Base-by-base conservation (phyloP, 2,329 filamentous ascomycete species). In the Calcarisporium arbuscula region DNA sequence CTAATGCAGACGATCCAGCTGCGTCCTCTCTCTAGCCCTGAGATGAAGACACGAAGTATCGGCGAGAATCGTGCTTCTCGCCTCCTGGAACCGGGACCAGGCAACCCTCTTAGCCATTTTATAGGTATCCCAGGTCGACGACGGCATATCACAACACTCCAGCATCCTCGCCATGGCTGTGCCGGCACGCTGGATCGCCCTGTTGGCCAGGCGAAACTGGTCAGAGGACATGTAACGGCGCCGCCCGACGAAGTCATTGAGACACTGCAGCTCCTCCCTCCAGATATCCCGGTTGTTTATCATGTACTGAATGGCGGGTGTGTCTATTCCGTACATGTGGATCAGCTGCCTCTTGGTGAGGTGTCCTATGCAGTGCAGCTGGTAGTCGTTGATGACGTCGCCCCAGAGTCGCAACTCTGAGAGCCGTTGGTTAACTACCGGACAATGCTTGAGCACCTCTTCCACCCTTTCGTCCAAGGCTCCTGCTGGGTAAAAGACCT, bases 201-300 rank as follows among this genome's bases (percentile, higher is more conserved):
- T 34, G 12, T 44, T 38, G 11, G 34, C 32, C 9, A 28, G 8
- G 5, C 33, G 14, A 34, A 39, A 40, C 14, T 40, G 32, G 4
- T 29, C 21, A 1, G 18, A 10, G 9, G 10, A 0, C 14, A 47
- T 32, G 2, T n/a, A 12, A 5, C 35, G 29, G 14, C 40, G 43
- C 8, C 39, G n/a, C 2, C 47, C 48, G 10, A 35, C 45, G 19
- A 39, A 51, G 25, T 41, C 34, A 28, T 49, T 42, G 12, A 51
- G 32, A 21, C 40, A 43, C 5, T 19, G 9, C 6, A 36, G 16
- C 30, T 48, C 47, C n/a, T 33, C 20, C 5, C 28, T 17, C 45
- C 44, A 46, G 7, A 31, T 4, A 1, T 19, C 5, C 11, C 26
- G 32, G 9, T 39, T 27, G 2, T 19, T 12, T 5, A 33, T 14